These are phyloP conservation scores for Boletus reticulatus DNA, from an alignment of 768 basidiomycete genomes.

Conservation along the genomic window DNA sequence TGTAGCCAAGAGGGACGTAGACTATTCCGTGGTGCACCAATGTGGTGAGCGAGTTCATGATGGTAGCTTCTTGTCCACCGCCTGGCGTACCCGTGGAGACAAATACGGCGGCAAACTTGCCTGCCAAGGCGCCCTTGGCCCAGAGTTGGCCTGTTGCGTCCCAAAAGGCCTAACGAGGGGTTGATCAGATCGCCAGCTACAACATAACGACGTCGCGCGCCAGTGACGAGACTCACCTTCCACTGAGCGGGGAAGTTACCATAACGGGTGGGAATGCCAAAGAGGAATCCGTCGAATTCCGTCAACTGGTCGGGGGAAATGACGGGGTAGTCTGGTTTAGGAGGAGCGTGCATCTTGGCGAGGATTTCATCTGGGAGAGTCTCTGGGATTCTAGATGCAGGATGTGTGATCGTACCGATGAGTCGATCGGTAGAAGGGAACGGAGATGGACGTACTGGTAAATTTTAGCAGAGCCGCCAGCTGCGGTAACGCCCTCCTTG, in stretches of 20 bases:
- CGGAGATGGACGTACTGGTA: conserved; percentile 45
- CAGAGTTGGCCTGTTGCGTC: conserved; percentile 72
- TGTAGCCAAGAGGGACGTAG: conserved; percentile 73
- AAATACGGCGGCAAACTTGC: conserved; percentile 76
- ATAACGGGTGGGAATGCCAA: conserved; percentile 80
- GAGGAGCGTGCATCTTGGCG: conserved; percentile 63
- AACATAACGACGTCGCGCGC: no score
- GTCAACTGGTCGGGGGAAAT: conserved; percentile 51
- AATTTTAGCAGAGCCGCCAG: conserved; percentile 54
- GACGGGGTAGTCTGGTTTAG: conserved; percentile 72
- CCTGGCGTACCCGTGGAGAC: conserved; percentile 71
- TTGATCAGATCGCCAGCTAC: no score
- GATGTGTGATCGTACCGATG: background rate
- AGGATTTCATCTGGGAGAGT: conserved; percentile 73
- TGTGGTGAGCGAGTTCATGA: conserved; percentile 50
- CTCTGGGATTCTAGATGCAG: conserved; percentile 63
- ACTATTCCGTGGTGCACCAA: conserved; percentile 73
- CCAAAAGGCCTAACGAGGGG: conserved; percentile 59
- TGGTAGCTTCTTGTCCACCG: conserved; percentile 74
- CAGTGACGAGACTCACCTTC: conserved; percentile 48
- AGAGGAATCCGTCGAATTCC: conserved; percentile 65
- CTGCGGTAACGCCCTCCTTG: conserved; percentile 43
- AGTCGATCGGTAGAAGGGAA: background rate
- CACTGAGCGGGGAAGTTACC: conserved; percentile 80
- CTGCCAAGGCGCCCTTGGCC: conserved; percentile 56